Evolutionary conservation across 140 eudicot genomes (phyloP).

Genomic region (Flaveria floridana): DNA sequence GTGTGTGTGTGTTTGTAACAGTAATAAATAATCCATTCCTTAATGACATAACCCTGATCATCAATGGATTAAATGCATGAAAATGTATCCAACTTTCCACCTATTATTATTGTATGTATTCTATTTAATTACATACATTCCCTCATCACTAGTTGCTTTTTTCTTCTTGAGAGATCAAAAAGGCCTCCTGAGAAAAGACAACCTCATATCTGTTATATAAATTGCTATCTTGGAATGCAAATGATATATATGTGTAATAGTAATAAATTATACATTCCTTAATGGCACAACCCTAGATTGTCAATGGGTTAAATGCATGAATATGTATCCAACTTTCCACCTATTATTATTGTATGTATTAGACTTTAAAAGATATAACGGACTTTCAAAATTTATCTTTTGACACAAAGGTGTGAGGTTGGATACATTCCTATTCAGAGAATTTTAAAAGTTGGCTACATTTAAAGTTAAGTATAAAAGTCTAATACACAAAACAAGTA

Average conservation of each 20-base stretch:
- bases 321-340: background rate
- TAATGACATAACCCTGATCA: background rate
- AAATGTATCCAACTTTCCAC: background rate
- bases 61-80: background rate
- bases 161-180: too few species aligned
- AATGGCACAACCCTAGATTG: constrained; percentile 10
- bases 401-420: background rate
- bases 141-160: too few species aligned
- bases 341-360: background rate
- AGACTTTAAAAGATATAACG: background rate
- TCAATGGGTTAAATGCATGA: background rate
- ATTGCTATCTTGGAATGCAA: background rate
- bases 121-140: too few species aligned
- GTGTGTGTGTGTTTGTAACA: background rate
- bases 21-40: background rate
- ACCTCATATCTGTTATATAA: too few species aligned
- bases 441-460: constrained; percentile 2
- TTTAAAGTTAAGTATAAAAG: background rate
- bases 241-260: background rate
- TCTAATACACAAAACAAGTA: background rate
- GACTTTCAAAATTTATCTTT: background rate
- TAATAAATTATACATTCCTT: background rate
- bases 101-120: background rate
- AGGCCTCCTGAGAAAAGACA: too few species aligned
- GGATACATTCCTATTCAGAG: background rate